Evolutionary conservation across 805 yeast species (phyloP), one percentile per base, ranked within the genome.

Genomic region (Jamesozyma spencerorum): DNA sequence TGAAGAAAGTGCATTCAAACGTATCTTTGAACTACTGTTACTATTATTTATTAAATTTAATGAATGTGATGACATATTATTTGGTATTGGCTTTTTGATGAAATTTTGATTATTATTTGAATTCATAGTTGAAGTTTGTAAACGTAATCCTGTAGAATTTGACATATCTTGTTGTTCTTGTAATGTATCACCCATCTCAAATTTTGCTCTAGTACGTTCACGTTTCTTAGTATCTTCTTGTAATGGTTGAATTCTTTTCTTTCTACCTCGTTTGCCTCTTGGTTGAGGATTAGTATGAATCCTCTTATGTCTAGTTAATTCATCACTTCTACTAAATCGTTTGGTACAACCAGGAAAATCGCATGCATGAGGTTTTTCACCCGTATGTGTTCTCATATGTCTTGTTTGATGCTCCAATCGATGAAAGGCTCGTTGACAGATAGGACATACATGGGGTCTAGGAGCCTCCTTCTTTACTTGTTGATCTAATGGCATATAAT

Each of bases 351-450:
- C 83, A 0, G 82, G 81, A 48, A 70, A 81, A 20, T 77, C 71
- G 60, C 88, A 81, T n/a, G 71, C 72, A 58, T 81, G 87, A 3
- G 90, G 90, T 55, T 79, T 81, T 53, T 82, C 88, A 19, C 90
- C 90, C 0, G 90, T 81, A 53, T 81, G 90, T 11, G 87, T 81
- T 53, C 88, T 66, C 43, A 81, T 79, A 52, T 81, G 90, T 52
- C 90, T 70, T 7, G 87, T 80, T 54, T 80, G 86, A 59, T 81
- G 90, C 53, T 81, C 90, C 33, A 81, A 58, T 42, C 90, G 66
- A 54, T 80, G 85, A 55, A 81, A 81, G 0, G 85, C 85, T 58
- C 81, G 77, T 31, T 74, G 75, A 56, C 90, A 81, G 54, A 79
- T 69, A 3, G 86, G 81, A 55, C 90, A 81, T 46, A 79, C 76